Conservation (phyloP, 495 filamentous ascomycete genomes). For the Penicillium herquei region DNA sequence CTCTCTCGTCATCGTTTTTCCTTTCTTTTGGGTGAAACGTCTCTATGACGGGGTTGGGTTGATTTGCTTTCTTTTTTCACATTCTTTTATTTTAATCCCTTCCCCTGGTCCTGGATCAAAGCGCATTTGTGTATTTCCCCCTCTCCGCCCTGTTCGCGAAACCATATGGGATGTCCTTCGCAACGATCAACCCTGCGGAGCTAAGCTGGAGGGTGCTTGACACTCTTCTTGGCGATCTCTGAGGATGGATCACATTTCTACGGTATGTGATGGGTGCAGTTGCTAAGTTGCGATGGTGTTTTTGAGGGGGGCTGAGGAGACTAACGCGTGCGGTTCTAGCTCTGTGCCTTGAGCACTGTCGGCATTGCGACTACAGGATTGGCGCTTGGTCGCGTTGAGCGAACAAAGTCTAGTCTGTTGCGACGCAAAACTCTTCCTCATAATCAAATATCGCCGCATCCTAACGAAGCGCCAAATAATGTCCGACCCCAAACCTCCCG, state of each 20-base stretch:
- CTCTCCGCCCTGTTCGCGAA: slow-evolving; percentile 11
- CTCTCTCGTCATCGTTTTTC: slow-evolving; percentile 17
- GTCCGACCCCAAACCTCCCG: slow-evolving; percentile 27
- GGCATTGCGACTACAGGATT: slow-evolving; percentile 65
- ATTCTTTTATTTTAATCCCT: neutral
- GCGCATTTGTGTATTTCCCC: neutral
- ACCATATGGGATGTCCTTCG: slow-evolving; percentile 42
- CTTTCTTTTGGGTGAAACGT: slow-evolving; percentile 17
- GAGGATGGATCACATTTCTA: slow-evolving; percentile 52
- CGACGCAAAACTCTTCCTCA: slow-evolving; percentile 31
- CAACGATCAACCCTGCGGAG: slow-evolving; percentile 35
- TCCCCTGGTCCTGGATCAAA: neutral
- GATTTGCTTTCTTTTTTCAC: neutral
- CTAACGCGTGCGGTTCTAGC: slow-evolving; percentile 37
- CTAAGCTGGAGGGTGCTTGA: slow-evolving; percentile 40
- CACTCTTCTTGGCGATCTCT: slow-evolving; percentile 31
- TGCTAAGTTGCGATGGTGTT: too few species aligned
- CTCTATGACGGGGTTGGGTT: slow-evolving; percentile 9
- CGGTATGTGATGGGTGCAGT: slow-evolving; percentile 28
- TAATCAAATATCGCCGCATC: slow-evolving; percentile 18
- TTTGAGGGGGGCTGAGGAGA: neutral
- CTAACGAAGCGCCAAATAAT: slow-evolving; percentile 22
- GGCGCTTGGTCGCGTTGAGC: slow-evolving; percentile 59
- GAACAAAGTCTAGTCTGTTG: slow-evolving; percentile 23
- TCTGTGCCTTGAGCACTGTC: slow-evolving; percentile 70